Evolutionary conservation across 176 grass and related monocot species (phyloP).

Genomic region (Rhynchospora pubera): DNA sequence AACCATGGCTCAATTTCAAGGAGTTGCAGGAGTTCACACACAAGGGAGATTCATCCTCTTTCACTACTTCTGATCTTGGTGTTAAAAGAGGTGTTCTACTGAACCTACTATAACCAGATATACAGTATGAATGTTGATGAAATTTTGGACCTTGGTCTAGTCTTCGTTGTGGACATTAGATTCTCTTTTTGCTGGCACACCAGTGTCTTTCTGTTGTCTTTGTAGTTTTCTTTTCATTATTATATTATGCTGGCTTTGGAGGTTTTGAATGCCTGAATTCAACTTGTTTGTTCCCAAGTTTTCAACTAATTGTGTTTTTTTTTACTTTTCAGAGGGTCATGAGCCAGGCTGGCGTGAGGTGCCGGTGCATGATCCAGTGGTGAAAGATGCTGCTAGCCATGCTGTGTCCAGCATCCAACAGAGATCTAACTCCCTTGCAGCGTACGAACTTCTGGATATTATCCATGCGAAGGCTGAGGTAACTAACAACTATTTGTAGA

Average conservation of each 20-base stretch:
- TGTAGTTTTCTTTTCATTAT: neutral
- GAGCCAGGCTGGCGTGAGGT: constrained; percentile 61
- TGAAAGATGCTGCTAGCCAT: constrained; percentile 78
- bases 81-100: constrained; percentile 17
- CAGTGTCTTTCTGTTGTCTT: neutral
- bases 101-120: neutral
- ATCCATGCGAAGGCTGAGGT: constrained; percentile 63
- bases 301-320: neutral
- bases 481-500: neutral
- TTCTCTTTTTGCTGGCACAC: neutral
- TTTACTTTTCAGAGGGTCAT: constrained; percentile 41
- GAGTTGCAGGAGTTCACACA: constrained; percentile 31
- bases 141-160: neutral
- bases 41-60: constrained; percentile 9
- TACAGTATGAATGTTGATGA: neutral
- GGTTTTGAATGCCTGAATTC: neutral
- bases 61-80: constrained; percentile 27
- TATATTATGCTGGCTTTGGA: neutral
- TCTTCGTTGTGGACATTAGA: neutral
- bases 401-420: constrained; percentile 72
- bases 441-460: constrained; percentile 78
- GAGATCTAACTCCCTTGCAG: constrained; percentile 62
- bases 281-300: neutral
- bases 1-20: constrained; percentile 27
- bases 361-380: constrained; percentile 56